These are phyloP conservation scores for Metschnikowia anglica DNA, from an alignment of 805 yeast species.

Conservation along the genomic window DNA sequence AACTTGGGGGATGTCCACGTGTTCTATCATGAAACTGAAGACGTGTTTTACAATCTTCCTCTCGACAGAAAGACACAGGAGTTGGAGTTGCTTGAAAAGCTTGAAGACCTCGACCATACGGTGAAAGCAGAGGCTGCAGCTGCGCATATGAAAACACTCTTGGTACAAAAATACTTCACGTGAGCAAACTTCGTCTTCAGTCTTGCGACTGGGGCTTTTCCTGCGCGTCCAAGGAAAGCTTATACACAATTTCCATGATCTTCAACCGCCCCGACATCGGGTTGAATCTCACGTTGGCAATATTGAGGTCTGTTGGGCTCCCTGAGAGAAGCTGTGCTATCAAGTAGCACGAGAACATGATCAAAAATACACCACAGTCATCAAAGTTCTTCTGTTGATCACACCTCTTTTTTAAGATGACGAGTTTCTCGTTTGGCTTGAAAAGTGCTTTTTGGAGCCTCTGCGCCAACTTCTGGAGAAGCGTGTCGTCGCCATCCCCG, in stretches of 20 bases:
- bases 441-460: slow-evolving; percentile 26
- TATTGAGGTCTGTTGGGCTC: slow-evolving; percentile 35
- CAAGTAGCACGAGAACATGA: slow-evolving; percentile 39
- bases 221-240: slow-evolving; percentile 6
- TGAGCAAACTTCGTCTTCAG: neutral
- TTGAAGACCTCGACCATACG: slow-evolving; percentile 16
- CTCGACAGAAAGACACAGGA: slow-evolving; percentile 14
- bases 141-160: slow-evolving; percentile 26
- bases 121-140: slow-evolving; percentile 30
- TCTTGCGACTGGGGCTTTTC: neutral
- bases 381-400: slow-evolving; percentile 66
- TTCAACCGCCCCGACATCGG: slow-evolving; percentile 34
- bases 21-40: slow-evolving; percentile 27
- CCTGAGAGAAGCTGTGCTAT: slow-evolving; percentile 28
- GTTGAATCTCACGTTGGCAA: slow-evolving; percentile 43
- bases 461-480: slow-evolving; percentile 26
- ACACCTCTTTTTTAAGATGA: slow-evolving; percentile 34
- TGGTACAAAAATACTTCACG: slow-evolving; percentile 27
- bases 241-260: slow-evolving; percentile 14
- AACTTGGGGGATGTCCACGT: slow-evolving; percentile 30
- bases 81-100: slow-evolving; percentile 15
- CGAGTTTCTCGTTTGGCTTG: slow-evolving; percentile 25
- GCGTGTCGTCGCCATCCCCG: slow-evolving; percentile 36
- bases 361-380: slow-evolving; percentile 57
- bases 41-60: slow-evolving; percentile 26